These are phyloP conservation scores for Penstemon davidsonii DNA, from an alignment of 257 asterid genomes.

Conservation along the genomic window DNA sequence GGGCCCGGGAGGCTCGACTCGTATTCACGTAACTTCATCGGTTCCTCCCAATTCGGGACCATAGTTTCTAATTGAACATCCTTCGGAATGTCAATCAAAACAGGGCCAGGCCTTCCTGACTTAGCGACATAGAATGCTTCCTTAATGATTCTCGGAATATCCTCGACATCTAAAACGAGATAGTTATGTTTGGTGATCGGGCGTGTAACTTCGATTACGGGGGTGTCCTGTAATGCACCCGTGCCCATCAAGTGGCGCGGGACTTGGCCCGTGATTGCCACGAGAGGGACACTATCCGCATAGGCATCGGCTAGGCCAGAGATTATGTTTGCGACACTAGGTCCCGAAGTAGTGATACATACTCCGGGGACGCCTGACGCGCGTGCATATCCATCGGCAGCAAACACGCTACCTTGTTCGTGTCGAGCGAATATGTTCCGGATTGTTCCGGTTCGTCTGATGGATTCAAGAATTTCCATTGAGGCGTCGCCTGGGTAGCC, in stretches of 20 bases:
- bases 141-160: conserved; percentile 28
- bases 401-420: conserved; percentile 35
- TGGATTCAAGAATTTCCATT: conserved; percentile 30
- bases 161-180: conserved; percentile 28
- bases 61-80: conserved; percentile 28
- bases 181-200: conserved; percentile 29
- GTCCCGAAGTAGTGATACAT: conserved; percentile 35
- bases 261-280: conserved; percentile 33
- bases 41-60: conserved; percentile 30
- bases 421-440: conserved; percentile 30
- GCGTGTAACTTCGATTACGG: conserved; percentile 28
- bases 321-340: conserved; percentile 33
- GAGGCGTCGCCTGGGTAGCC: conserved; percentile 35
- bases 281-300: conserved; percentile 29
- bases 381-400: conserved; percentile 35
- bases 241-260: conserved; percentile 32
- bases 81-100: conserved; percentile 32
- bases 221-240: conserved; percentile 32
- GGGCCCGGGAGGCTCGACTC: conserved; percentile 26
- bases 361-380: conserved; percentile 30
- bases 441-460: conserved; percentile 22
- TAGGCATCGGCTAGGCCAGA: conserved; percentile 32
- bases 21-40: conserved; percentile 22
- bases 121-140: conserved; percentile 29
- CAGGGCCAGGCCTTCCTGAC: conserved; percentile 34